phyloP scores from a whole-genome alignment of 1,284 basidiomycete genomes.

The Trichosporon faecale region DNA sequence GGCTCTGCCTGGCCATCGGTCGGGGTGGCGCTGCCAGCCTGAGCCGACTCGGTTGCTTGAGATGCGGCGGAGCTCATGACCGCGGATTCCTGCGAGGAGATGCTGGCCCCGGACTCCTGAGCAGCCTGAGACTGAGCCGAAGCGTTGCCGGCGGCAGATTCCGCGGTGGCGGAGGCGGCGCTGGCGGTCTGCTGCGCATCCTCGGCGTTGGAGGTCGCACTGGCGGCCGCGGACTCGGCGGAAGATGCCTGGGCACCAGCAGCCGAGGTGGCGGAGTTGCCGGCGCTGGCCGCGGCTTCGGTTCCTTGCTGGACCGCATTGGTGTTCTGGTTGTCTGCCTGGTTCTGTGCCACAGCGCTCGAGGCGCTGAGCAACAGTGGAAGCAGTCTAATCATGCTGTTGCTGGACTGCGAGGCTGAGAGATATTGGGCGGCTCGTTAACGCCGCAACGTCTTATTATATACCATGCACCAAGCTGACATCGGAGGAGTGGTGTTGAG shows the following conservation, averaged over 20 bases:
- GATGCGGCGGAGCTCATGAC: background rate
- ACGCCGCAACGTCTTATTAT: background rate
- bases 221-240: background rate
- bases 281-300: background rate
- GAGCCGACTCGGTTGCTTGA: background rate
- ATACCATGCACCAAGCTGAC: background rate
- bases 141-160: background rate
- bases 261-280: background rate
- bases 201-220: background rate
- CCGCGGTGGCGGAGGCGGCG: background rate
- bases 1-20: background rate
- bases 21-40: background rate
- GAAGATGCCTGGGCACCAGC: background rate
- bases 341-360: slow-evolving; percentile 8
- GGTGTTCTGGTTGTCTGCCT: background rate
- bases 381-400: slow-evolving; percentile 1
- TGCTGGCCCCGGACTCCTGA: background rate
- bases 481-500: background rate
- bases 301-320: background rate
- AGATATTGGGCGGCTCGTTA: background rate
- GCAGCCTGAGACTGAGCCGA: background rate
- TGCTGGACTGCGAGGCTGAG: background rate
- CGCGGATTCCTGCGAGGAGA: background rate
- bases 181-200: background rate
- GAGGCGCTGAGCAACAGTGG: slow-evolving; percentile 7